These are phyloP conservation scores for Zygosaccharomyces rouxii DNA, from an alignment of 805 yeast genomes.

Conservation along the genomic window DNA sequence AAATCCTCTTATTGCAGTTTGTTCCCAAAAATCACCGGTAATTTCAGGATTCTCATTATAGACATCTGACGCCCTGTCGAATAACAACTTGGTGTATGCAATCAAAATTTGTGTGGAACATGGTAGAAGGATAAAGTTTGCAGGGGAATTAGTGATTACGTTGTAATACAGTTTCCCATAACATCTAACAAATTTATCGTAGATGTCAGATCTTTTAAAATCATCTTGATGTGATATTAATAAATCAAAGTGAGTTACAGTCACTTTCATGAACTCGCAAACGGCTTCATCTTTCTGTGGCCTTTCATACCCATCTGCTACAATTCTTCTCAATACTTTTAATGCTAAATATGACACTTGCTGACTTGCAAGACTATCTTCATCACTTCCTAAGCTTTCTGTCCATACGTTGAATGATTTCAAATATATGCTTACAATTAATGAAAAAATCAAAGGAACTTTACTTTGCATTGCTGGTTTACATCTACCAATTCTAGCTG, in stretches of 20 bases:
- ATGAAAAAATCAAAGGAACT: slow-evolving; percentile 57
- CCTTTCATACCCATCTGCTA: slow-evolving; percentile 71
- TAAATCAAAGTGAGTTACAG: slow-evolving; percentile 56
- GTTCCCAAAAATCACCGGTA: slow-evolving; percentile 67
- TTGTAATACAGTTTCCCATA: slow-evolving; percentile 69
- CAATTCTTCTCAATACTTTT: slow-evolving; percentile 66
- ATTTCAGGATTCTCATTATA: slow-evolving; percentile 50
- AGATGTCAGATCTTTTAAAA: slow-evolving; percentile 36
- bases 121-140: slow-evolving; percentile 66
- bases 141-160: slow-evolving; percentile 56
- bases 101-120: slow-evolving; percentile 57
- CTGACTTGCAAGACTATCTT: slow-evolving; percentile 45
- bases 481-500: slow-evolving; percentile 79
- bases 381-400: slow-evolving; percentile 36
- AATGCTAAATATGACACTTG: slow-evolving; percentile 74
- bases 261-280: slow-evolving; percentile 53
- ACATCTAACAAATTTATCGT: slow-evolving; percentile 71
- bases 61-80: slow-evolving; percentile 60
- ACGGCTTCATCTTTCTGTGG: slow-evolving; percentile 56
- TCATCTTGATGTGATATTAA: slow-evolving; percentile 52
- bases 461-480: slow-evolving; percentile 72
- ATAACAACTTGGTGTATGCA: slow-evolving; percentile 55
- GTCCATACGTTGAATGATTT: slow-evolving; percentile 63
- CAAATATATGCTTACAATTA: slow-evolving; percentile 56
- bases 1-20: slow-evolving; percentile 61